Evolutionary conservation across 140 eudicot species (phyloP), one percentile per base, ranked within the genome.

Genomic region (Cichorium intybus): DNA sequence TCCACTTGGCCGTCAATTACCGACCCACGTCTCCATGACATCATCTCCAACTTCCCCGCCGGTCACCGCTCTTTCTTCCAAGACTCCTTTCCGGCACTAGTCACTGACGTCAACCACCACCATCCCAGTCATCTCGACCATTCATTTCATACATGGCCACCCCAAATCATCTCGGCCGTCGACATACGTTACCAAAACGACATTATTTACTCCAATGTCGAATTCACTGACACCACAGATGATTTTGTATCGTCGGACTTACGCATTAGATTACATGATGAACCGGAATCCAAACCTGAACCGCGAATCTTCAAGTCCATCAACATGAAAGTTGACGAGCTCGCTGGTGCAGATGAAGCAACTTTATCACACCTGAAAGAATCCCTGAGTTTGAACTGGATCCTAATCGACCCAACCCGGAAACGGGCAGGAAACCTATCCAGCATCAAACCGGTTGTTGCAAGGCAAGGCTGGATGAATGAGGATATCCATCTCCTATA

Each of bases 351-450:
- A 0, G 52, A 62, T n/a, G n/a, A 56, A 24, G 45, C 60, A 12
- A 57, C 61, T 34, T 47, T 74, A 48, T 48, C 46, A 10, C 69
- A 58, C 12, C 37, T 62, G 1, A 57, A 70, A 56, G 73, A 77
- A 10, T 57, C 69, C 3, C 6, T 70, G 1, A 70, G 67, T 0
- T 56, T 87, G 61, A 86, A 82, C 75, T 90, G 94, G 97, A 84
- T 90, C 47, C 1, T 90, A 2, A 75, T 87, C 24, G 83, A 90
- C 73, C 94, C 94, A 8, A 46, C 35, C 16, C 51, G 16, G 23
- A 75, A 67, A 6, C 75, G 77, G 62, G 84, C 97, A 0, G 79
- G 76, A 0, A 81, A 90, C 37, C 14, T 89, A 10, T 80, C 97
- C 0, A 81, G 89, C 49, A 21, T 22, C 15, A 65, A 56, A 54